These are phyloP conservation scores for Fusarium nematophilum DNA, from an alignment of 2,329 filamentous ascomycete genomes.

Conservation along the genomic window DNA sequence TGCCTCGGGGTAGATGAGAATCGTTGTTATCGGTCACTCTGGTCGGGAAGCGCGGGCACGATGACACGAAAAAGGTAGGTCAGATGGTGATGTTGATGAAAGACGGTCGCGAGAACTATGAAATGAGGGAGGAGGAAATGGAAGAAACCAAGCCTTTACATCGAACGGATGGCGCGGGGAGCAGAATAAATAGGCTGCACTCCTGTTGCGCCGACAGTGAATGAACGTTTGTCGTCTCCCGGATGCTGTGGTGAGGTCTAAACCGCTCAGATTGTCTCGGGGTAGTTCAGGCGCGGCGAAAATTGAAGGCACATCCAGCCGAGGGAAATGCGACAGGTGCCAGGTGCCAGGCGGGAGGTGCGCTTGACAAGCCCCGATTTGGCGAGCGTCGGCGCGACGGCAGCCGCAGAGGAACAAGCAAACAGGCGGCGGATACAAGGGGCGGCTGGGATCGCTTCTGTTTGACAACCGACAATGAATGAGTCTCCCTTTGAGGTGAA, in stretches of 20 bases:
- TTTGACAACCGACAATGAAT: slow-evolving; percentile 19
- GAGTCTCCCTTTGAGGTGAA: slow-evolving; percentile 8
- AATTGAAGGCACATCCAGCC: slow-evolving; percentile 9
- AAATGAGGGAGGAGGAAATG: not conserved
- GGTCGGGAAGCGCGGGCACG: slow-evolving; percentile 2
- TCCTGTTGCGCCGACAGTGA: slow-evolving; percentile 34
- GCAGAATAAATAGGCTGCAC: slow-evolving; percentile 30
- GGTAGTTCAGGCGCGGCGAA: slow-evolving; percentile 15
- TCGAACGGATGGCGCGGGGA: not conserved
- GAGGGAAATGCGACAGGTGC: too few relatives aligned
- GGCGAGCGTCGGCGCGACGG: slow-evolving; percentile 20
- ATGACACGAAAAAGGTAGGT: not conserved
- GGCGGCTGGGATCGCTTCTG: slow-evolving; percentile 16
- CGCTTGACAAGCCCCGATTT: slow-evolving; percentile 24
- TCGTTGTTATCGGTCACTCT: slow-evolving; percentile 5
- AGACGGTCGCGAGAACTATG: not conserved
- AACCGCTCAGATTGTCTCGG: slow-evolving; percentile 25
- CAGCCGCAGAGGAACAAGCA: slow-evolving; percentile 10
- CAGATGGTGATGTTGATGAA: slow-evolving; percentile 2
- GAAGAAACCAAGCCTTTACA: not conserved
- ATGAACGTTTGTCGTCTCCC: slow-evolving; percentile 22
- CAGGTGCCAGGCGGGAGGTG: too few relatives aligned
- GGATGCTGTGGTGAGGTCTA: slow-evolving; percentile 30
- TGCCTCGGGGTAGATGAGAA: not conserved
- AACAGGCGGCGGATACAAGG: slow-evolving; percentile 9